Conservation (phyloP, 2,329 filamentous ascomycete species). For the Hypoxylon sp. region DNA sequence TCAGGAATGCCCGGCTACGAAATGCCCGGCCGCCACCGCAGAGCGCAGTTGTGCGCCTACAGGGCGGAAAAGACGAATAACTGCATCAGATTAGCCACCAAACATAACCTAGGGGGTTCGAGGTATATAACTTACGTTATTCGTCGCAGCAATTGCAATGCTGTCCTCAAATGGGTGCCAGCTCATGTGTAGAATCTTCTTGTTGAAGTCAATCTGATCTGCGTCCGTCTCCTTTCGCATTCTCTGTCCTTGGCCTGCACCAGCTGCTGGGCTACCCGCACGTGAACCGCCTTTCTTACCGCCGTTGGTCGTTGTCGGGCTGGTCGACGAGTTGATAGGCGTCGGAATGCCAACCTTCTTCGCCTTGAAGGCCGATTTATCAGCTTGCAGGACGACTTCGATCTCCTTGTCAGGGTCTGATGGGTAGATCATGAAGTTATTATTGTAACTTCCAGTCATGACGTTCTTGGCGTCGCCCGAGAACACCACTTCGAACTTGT, state of each 20-base stretch:
- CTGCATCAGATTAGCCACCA: slow-evolving; percentile 60
- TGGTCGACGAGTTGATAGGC: slow-evolving; percentile 88
- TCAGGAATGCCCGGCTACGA: slow-evolving; percentile 27
- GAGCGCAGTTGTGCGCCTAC: slow-evolving; percentile 58
- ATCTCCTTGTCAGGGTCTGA: slow-evolving; percentile 96
- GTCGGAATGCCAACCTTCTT: slow-evolving; percentile 99
- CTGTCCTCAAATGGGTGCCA: slow-evolving; percentile 99
- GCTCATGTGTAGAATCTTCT: slow-evolving; percentile 99
- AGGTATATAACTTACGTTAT: slow-evolving; percentile 82
- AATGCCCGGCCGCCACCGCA: slow-evolving; percentile 34
- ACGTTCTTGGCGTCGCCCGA: slow-evolving; percentile 98
- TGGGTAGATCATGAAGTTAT: slow-evolving; percentile 99
- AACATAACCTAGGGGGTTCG: not conserved
- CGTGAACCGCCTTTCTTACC: slow-evolving; percentile 91
- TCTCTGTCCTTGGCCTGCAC: slow-evolving; percentile 84
- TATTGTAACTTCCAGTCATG: slow-evolving; percentile 99
- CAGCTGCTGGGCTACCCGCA: slow-evolving; percentile 87
- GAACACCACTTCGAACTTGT: slow-evolving; percentile 99
- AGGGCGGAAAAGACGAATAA: slow-evolving; percentile 85
- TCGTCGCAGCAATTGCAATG: slow-evolving; percentile 98
- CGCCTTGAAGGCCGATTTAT: slow-evolving; percentile 99
- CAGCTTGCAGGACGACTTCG: slow-evolving; percentile 96
- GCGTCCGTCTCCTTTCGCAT: slow-evolving; percentile 99
- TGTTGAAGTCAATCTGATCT: slow-evolving; percentile 99
- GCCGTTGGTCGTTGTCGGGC: slow-evolving; percentile 77